phyloP scores from a whole-genome alignment of 176 grass and related monocot genomes.

The Oryza officinalis region DNA sequence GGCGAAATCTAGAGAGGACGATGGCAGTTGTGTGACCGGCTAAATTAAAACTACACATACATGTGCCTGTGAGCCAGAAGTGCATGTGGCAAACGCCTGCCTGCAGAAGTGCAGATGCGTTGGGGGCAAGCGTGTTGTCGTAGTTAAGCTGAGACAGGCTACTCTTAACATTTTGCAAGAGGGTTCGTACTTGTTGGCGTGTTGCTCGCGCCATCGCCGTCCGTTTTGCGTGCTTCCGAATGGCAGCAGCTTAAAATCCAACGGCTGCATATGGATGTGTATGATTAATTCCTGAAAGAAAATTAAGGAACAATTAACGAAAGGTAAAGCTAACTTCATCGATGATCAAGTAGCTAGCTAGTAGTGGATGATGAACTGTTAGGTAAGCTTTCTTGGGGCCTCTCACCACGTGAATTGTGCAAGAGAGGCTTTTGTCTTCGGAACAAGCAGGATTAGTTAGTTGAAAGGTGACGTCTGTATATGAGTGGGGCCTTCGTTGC shows the following conservation, averaged over 20 bases:
- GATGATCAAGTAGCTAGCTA: neutral
- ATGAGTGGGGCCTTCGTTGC: neutral
- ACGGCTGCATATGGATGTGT: neutral
- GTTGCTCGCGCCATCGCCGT: neutral
- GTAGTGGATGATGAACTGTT: neutral
- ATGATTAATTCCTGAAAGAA: neutral
- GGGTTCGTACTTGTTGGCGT: neutral
- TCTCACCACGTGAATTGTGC: slow-evolving; percentile 1
- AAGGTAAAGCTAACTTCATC: neutral
- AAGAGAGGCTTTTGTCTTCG: slow-evolving; percentile 10
- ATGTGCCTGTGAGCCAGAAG: neutral
- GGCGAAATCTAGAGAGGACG: neutral
- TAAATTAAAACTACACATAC: neutral
- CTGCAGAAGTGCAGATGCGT: neutral
- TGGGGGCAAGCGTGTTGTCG: neutral
- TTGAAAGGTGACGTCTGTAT: neutral
- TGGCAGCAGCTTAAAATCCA: neutral
- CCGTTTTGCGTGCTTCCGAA: neutral
- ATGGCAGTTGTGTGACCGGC: neutral
- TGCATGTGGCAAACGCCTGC: neutral
- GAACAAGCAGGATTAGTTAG: neutral
- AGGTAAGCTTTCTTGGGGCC: slow-evolving; percentile 30
- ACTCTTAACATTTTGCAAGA: too few relatives aligned
- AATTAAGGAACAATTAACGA: neutral
- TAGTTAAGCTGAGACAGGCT: too few relatives aligned